Conservation (phyloP, 768 basidiomycete genomes). For the Phylloporus sp. region DNA sequence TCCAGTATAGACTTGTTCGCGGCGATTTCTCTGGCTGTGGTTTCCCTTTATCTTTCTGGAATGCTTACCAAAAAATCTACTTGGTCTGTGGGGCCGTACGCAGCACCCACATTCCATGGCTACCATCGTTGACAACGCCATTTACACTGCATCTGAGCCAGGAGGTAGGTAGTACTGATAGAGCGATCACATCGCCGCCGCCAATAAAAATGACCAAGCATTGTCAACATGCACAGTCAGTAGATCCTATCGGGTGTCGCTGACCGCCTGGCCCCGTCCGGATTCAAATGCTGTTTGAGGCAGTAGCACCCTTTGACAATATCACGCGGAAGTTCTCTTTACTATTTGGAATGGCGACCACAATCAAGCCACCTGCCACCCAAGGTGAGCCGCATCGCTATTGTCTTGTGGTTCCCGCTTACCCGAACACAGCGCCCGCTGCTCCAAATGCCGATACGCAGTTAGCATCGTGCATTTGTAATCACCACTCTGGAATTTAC, state of each 20-base stretch:
- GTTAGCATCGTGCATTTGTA: conserved; percentile 7
- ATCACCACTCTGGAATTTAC: conserved; percentile 1
- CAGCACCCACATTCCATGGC: not conserved
- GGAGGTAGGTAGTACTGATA: not conserved
- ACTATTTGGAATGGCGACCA: conserved; percentile 9
- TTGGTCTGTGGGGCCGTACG: not conserved
- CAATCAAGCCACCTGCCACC: conserved; percentile 10
- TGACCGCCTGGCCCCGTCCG: not conserved
- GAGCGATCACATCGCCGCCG: not conserved
- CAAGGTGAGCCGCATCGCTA: conserved; percentile 18
- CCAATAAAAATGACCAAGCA: not conserved
- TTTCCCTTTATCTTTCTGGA: not conserved
- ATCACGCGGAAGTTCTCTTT: not conserved
- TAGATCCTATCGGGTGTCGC: not conserved
- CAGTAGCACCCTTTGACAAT: conserved; percentile 5
- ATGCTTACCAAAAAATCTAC: not conserved
- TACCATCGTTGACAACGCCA: not conserved
- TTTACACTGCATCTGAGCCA: not conserved
- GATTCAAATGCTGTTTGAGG: conserved; percentile 6
- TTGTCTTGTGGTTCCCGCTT: conserved; percentile 16
- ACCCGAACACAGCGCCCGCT: conserved; percentile 4
- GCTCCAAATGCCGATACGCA: not conserved
- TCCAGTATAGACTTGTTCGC: not conserved
- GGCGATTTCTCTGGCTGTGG: not conserved
- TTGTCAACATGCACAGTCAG: not conserved